A percentile compares a stretch with the other conserved stretches of the same genome.
Evolutionary conservation across 345 rosid species (phyloP).

Genomic region (Theobroma cacao): DNA sequence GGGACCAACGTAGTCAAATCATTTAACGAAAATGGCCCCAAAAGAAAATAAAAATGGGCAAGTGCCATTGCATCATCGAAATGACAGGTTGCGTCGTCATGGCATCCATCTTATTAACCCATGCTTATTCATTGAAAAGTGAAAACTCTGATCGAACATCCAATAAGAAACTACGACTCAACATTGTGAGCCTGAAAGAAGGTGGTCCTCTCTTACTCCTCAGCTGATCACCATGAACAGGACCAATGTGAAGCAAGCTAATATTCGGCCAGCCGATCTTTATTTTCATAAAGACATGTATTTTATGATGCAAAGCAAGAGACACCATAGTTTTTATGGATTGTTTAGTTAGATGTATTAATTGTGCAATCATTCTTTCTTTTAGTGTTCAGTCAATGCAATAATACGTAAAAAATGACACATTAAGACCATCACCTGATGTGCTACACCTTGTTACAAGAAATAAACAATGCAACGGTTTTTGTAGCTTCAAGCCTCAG

Average conservation of each 20-base stretch:
- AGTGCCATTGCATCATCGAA: neutral
- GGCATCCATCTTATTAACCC: neutral
- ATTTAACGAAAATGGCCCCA: neutral
- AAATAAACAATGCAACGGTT: too few relatives aligned
- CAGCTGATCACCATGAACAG: neutral
- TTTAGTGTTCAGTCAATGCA: too few relatives aligned
- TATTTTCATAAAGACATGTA: neutral
- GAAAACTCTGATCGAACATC: neutral
- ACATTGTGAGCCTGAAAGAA: neutral
- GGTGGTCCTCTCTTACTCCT: neutral
- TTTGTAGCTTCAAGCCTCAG: too few relatives aligned
- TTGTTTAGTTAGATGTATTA: neutral
- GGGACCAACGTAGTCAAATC: neutral
- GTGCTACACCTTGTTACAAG: too few relatives aligned
- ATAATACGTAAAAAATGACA: too few relatives aligned
- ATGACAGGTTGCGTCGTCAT: neutral
- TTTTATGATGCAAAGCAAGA: neutral
- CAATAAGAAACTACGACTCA: neutral
- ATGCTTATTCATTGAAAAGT: neutral
- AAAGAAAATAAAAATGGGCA: neutral
- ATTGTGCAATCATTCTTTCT: neutral
- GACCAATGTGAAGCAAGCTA: neutral
- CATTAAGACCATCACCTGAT: too few relatives aligned
- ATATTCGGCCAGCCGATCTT: neutral
- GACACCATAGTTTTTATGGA: neutral